Percentiles rank a stretch among this genome's conserved stretches.
Evolutionary conservation across 192 early-diverging fungal genomes (phyloP).

Genomic region (Coemansia sp.): DNA sequence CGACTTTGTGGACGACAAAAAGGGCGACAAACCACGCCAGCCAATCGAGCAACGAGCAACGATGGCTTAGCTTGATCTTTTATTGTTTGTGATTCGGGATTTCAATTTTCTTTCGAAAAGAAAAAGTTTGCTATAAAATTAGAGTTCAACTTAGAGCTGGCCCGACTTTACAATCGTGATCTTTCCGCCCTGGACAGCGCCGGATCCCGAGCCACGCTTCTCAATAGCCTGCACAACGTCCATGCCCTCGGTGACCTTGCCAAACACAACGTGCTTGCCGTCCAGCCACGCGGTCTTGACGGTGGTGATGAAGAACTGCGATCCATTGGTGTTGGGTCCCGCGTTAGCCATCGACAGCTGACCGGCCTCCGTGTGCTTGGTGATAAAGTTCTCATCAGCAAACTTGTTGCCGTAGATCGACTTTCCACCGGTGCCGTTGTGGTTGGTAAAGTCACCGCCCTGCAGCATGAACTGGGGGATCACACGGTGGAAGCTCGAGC

Average conservation of each 20-base stretch:
- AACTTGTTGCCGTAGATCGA: slow-evolving; percentile 82
- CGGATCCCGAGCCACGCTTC: slow-evolving; percentile 43
- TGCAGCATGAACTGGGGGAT: slow-evolving; percentile 90
- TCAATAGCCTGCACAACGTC: slow-evolving; percentile 77
- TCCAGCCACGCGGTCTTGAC: slow-evolving; percentile 72
- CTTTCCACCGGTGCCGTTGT: slow-evolving; percentile 80
- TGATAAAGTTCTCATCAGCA: slow-evolving; percentile 72
- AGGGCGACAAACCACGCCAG: slow-evolving; percentile 26
- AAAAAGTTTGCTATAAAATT: neutral
- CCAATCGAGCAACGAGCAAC: slow-evolving; percentile 51
- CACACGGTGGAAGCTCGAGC: slow-evolving; percentile 82
- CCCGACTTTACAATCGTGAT: slow-evolving; percentile 67
- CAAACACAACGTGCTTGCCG: slow-evolving; percentile 78
- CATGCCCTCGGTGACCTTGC: slow-evolving; percentile 70
- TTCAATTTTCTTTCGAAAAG: neutral
- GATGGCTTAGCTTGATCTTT: slow-evolving; percentile 23
- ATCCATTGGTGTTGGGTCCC: slow-evolving; percentile 76
- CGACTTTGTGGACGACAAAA: slow-evolving; percentile 54
- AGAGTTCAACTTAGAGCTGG: slow-evolving; percentile 2
- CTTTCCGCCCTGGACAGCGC: slow-evolving; percentile 59
- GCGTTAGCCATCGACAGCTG: slow-evolving; percentile 83
- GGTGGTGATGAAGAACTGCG: slow-evolving; percentile 83
- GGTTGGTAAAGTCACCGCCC: slow-evolving; percentile 81
- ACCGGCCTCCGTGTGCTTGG: slow-evolving; percentile 68
- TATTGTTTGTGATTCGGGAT: neutral